Conservation (phyloP, 2,329 filamentous ascomycete genomes). For the Drechslerella stenobrocha region DNA sequence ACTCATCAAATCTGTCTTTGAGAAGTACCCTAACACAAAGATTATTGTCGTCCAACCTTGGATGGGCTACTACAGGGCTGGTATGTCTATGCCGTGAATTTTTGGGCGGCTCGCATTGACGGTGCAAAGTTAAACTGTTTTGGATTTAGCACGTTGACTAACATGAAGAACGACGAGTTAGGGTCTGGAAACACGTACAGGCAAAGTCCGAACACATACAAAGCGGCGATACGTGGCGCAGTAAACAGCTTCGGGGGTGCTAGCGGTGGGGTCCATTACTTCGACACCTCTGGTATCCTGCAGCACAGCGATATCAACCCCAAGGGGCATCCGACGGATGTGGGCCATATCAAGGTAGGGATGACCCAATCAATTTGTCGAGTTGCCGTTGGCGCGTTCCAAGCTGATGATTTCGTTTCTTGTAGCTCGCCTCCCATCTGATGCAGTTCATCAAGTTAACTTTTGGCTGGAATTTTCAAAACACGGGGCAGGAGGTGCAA, state of each 20-base stretch:
- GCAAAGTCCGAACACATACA: conserved; percentile 59
- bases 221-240: conserved; percentile 60
- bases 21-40: conserved; percentile 56
- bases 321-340: conserved; percentile 65
- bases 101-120: neutral
- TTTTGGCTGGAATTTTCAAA: conserved; percentile 63
- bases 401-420: neutral
- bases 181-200: conserved; percentile 60
- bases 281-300: conserved; percentile 65
- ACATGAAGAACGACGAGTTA: conserved; percentile 55
- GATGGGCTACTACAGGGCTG: conserved; percentile 30
- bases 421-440: conserved; percentile 62
- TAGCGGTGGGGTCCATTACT: conserved; percentile 62
- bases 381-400: neutral
- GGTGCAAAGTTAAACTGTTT: too few species aligned
- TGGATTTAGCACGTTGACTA: too few species aligned
- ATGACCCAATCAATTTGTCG: neutral
- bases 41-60: conserved; percentile 56
- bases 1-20: conserved; percentile 57
- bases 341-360: conserved; percentile 62
- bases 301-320: conserved; percentile 67
- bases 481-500: conserved; percentile 57
- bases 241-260: conserved; percentile 60
- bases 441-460: conserved; percentile 63
- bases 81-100: conserved; percentile 5